Evolutionary conservation across 2,329 filamentous ascomycete genomes (phyloP).

Genomic region (Phyllosticta ampelicida): DNA sequence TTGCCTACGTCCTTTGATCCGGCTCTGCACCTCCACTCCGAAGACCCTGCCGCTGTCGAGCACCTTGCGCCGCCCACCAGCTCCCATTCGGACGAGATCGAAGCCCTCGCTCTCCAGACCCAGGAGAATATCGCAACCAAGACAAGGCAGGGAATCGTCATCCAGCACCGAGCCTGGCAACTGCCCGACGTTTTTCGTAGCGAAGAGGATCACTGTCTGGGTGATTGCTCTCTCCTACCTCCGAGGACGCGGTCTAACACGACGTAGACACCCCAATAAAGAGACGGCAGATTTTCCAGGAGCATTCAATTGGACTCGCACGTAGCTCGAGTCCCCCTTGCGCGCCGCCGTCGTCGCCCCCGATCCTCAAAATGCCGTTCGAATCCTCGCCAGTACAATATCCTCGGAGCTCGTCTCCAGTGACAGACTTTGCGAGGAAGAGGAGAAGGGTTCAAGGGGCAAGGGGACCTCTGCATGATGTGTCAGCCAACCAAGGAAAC

Average conservation of each 20-base stretch:
- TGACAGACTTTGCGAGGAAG: slow-evolving; percentile 27
- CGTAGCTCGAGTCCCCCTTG: slow-evolving; percentile 13
- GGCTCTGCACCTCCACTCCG: slow-evolving; percentile 38
- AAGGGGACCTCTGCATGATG: slow-evolving; percentile 24
- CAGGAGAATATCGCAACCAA: slow-evolving; percentile 33
- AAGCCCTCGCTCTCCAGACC: slow-evolving; percentile 32
- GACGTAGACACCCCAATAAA: slow-evolving; percentile 24
- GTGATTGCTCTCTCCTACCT: slow-evolving; percentile 20
- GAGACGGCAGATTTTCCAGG: slow-evolving; percentile 11
- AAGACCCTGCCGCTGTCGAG: slow-evolving; percentile 19
- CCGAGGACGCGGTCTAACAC: slow-evolving; percentile 9
- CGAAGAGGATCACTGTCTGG: slow-evolving; percentile 32
- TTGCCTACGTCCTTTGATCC: slow-evolving; percentile 41
- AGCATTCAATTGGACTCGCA: slow-evolving; percentile 10
- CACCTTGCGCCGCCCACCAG: slow-evolving; percentile 13
- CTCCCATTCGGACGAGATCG: slow-evolving; percentile 37
- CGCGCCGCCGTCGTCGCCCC: slow-evolving; percentile 33
- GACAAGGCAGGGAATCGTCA: slow-evolving; percentile 35
- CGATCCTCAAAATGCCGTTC: slow-evolving; percentile 48
- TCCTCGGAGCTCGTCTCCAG: slow-evolving; percentile 40
- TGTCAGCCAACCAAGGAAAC: slow-evolving; percentile 23
- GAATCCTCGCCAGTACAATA: slow-evolving; percentile 50
- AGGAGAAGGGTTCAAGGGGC: slow-evolving; percentile 23
- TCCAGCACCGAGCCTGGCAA: slow-evolving; percentile 42
- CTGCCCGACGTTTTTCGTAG: slow-evolving; percentile 38